phyloP scores from a whole-genome alignment of 225 moss, liverwort and hornwort species.

The Lunularia cruciata region DNA sequence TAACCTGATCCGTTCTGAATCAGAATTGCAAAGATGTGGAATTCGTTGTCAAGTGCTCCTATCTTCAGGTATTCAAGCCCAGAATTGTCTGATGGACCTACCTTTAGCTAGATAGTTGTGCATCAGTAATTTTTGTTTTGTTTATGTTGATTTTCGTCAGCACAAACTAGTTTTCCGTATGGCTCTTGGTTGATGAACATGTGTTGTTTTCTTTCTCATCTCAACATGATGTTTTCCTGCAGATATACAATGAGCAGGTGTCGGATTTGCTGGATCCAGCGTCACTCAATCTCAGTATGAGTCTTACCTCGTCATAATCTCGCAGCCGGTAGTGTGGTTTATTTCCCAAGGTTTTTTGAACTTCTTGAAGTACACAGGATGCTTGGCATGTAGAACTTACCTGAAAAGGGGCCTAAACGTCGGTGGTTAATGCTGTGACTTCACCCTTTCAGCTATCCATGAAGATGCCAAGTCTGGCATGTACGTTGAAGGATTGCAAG shows the following conservation, averaged over 20 bases:
- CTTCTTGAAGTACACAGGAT: no score
- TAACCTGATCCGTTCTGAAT: neutral
- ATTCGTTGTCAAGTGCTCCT: constrained; percentile 55
- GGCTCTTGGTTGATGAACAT: neutral
- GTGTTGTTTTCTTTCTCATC: neutral
- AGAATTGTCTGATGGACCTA: neutral
- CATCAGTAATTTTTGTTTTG: no score
- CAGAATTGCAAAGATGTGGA: constrained; percentile 62
- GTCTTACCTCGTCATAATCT: neutral
- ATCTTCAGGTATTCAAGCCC: constrained; percentile 45
- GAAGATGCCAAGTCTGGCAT: constrained; percentile 60
- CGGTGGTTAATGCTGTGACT: constrained; percentile 22
- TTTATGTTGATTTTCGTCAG: no score
- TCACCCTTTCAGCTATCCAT: constrained; percentile 41
- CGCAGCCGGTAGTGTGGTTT: no score
- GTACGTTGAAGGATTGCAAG: constrained; percentile 58
- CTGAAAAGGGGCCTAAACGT: no score
- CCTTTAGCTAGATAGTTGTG: no score
- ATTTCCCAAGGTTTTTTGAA: neutral
- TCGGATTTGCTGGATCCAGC: constrained; percentile 55
- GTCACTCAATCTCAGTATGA: constrained; percentile 57
- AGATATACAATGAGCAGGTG: constrained; percentile 63
- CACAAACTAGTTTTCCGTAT: neutral
- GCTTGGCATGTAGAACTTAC: no score
- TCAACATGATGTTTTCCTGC: neutral